Conservation (phyloP, 2,329 filamentous ascomycete genomes). For the Phyllosticta citrichinensis region DNA sequence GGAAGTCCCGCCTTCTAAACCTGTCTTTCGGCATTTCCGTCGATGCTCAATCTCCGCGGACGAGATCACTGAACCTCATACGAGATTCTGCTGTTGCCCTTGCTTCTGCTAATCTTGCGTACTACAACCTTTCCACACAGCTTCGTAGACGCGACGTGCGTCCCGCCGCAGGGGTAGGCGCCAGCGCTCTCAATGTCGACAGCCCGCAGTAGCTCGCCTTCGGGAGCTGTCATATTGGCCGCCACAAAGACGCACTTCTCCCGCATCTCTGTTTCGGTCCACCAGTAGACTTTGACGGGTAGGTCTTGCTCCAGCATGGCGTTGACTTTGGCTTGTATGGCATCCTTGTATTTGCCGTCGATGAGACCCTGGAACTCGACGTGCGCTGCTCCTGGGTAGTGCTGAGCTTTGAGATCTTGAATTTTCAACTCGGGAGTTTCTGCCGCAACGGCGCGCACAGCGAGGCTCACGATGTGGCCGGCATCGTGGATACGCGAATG, state of each 20-base stretch:
- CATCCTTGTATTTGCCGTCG: conserved; percentile 37
- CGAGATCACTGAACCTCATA: background rate
- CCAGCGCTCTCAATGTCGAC: conserved; percentile 60
- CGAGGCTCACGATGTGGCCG: conserved; percentile 58
- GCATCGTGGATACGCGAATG: conserved; percentile 64
- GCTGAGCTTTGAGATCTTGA: conserved; percentile 60
- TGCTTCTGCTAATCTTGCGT: conserved; percentile 7
- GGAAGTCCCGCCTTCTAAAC: background rate
- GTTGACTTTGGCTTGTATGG: conserved; percentile 52
- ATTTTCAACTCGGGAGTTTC: conserved; percentile 27
- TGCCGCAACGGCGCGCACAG: conserved; percentile 1
- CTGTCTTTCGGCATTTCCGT: background rate
- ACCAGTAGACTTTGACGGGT: conserved; percentile 49
- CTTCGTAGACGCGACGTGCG: conserved; percentile 48
- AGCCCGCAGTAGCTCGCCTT: conserved; percentile 39
- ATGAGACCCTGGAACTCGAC: conserved; percentile 62
- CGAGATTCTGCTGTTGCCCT: conserved; percentile 2
- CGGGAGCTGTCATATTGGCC: conserved; percentile 30
- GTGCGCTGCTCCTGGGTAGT: conserved; percentile 57
- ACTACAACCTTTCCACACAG: conserved; percentile 3
- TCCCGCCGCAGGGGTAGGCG: conserved; percentile 65
- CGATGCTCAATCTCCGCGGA: background rate
- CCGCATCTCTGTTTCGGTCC: conserved; percentile 53
- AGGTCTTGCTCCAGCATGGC: conserved; percentile 42
- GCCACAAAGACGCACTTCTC: conserved; percentile 36